Evolutionary conservation across 2,329 filamentous ascomycete genomes (phyloP), one percentile per base, ranked within the genome.

Genomic region (Fonsecaea pedrosoi): DNA sequence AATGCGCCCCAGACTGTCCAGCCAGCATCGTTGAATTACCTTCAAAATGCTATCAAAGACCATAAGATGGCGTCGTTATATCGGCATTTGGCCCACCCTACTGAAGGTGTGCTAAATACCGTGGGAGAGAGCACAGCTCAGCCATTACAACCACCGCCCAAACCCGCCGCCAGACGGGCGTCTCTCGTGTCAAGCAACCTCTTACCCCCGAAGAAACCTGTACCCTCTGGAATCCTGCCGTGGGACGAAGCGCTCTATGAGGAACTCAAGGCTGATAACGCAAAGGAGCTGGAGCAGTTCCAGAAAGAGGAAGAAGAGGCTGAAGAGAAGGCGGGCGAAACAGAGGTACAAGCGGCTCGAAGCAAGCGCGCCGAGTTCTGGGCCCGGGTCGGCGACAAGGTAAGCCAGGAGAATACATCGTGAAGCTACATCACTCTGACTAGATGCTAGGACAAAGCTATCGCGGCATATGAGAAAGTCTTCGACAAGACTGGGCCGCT

Each of bases 401-500:
- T 94, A 56, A 37, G 48, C 42, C 8, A 38, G 15, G n/a, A n/a
- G 55, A 45, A 13, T 7, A 25, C 13, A 13, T 50, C 4, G 18
- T 30, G 21, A 35, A n/a, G n/a, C 6, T 18, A 25, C 37, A 50
- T 10, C 37, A 12, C 13, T 18, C 55, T 66, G 35, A 65, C 21
- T 32, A n/a, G 38, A 10, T 12, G 50, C 64, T 75, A 97, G 93
- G 95, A 99, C 79, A 95, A 95, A 85, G 92, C 95, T 21, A 91
- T 98, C 75, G 88, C 92, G 66, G 90, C 92, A 62, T 97, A 94
- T 82, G 95, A 99, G 84, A 90, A 90, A 75, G 87, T 98, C 62
- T 92, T 97, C 73, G 94, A 98, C 78, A 97, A 97, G 85, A 98
- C 93, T n/a, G 91, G 94, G 70, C 92, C 97, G 74, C 86, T 99